Conservation (phyloP, 192 early-diverging fungal species). For the Coemansia sp. region DNA sequence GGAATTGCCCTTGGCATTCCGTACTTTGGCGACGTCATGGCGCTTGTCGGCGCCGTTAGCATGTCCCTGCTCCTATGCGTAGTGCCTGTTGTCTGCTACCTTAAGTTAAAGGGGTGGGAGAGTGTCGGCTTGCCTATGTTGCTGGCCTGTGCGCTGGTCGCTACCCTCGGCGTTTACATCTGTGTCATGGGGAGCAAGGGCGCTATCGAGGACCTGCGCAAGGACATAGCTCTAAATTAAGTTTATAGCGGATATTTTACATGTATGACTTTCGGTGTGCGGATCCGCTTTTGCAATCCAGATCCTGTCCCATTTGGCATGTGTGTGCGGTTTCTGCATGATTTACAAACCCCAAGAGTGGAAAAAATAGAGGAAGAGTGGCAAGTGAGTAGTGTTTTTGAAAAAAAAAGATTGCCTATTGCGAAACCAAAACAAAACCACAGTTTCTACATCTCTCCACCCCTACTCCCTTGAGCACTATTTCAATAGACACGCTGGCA, state of each 20-base stretch:
- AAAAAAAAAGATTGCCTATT: too few relatives aligned
- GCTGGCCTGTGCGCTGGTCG: slow-evolving; percentile 58
- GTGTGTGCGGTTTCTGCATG: too few relatives aligned
- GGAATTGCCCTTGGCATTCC: slow-evolving; percentile 66
- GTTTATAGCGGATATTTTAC: too few relatives aligned
- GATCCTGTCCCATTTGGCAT: too few relatives aligned
- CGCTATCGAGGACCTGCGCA: slow-evolving; percentile 29
- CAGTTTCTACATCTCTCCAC: neutral
- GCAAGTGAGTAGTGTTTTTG: too few relatives aligned
- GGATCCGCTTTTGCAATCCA: too few relatives aligned
- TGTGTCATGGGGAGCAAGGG: slow-evolving; percentile 36
- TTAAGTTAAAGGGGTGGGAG: slow-evolving; percentile 63
- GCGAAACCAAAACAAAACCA: too few relatives aligned
- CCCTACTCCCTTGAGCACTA: neutral
- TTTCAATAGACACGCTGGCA: neutral
- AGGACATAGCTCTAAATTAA: slow-evolving; percentile 20
- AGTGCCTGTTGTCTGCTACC: slow-evolving; percentile 69
- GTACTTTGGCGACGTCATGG: slow-evolving; percentile 75
- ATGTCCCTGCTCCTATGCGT: slow-evolving; percentile 74
- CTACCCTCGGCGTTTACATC: slow-evolving; percentile 33
- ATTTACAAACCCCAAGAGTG: too few relatives aligned
- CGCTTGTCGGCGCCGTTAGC: slow-evolving; percentile 69
- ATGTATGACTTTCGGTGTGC: too few relatives aligned
- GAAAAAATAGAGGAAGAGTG: too few relatives aligned
- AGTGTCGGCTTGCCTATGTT: slow-evolving; percentile 52